These are phyloP conservation scores for Floccularia luteovirens DNA, from an alignment of 768 basidiomycete species.

Conservation along the genomic window DNA sequence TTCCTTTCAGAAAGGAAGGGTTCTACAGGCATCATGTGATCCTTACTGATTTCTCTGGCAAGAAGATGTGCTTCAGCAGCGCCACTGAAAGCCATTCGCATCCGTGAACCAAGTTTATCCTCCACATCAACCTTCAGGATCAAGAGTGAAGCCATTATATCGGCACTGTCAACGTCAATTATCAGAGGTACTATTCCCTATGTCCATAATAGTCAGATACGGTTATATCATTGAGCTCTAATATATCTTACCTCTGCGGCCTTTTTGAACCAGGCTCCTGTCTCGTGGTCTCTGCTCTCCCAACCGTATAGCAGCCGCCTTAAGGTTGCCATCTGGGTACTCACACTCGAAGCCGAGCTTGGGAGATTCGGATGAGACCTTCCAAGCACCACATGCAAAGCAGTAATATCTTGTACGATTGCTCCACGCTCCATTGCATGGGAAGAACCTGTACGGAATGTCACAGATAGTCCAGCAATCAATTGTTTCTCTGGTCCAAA, in stretches of 20 bases:
- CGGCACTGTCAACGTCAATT: conserved; percentile 58
- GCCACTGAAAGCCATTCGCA: conserved; percentile 57
- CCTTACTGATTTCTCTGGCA: conserved; percentile 55
- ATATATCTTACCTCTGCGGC: conserved; percentile 42
- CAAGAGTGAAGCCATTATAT: conserved; percentile 66
- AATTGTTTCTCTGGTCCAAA: conserved; percentile 30
- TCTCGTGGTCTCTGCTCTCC: conserved; percentile 39
- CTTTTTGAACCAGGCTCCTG: conserved; percentile 46
- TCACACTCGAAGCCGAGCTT: conserved; percentile 38
- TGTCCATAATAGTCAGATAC: conserved; percentile 4
- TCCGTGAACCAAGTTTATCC: conserved; percentile 41
- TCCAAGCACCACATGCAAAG: conserved; percentile 56
- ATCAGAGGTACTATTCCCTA: conserved; percentile 63
- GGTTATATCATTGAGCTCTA: neutral
- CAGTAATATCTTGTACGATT: conserved; percentile 49
- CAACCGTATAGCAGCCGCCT: conserved; percentile 52
- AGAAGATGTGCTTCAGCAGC: conserved; percentile 60
- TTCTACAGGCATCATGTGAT: neutral
- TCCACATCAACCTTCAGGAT: conserved; percentile 65
- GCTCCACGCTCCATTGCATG: conserved; percentile 56
- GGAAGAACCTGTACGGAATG: conserved; percentile 49
- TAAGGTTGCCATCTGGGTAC: conserved; percentile 58
- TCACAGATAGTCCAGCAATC: conserved; percentile 53
- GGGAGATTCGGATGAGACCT: conserved; percentile 25
- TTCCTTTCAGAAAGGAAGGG: conserved; percentile 3